Evolutionary conservation across 495 filamentous ascomycete genomes (phyloP).

Genomic region (Neurospora sublineolata): DNA sequence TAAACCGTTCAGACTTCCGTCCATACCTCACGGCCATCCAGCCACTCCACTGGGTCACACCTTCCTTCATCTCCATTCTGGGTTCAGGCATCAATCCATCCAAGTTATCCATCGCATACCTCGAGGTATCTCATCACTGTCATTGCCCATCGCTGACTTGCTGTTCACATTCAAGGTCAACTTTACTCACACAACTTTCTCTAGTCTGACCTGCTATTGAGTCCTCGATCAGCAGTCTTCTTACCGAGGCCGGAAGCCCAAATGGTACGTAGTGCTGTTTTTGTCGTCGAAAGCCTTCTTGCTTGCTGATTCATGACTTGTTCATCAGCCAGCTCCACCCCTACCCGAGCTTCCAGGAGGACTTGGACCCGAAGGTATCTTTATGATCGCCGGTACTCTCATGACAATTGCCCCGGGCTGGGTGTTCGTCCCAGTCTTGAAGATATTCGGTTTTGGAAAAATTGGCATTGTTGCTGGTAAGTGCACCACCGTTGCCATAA

Average conservation of each 20-base stretch:
- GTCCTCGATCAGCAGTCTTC: not conserved
- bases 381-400: not conserved
- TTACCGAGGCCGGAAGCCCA: not conserved
- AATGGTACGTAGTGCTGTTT: not conserved
- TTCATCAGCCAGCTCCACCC: not conserved
- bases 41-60: no score
- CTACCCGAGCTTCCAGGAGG: not conserved
- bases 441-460: not conserved
- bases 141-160: fast-evolving
- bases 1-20: not conserved
- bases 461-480: not conserved
- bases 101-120: no score
- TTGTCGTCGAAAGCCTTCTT: not conserved
- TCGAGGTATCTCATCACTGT: no score
- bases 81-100: no score
- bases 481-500: not conserved
- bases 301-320: not conserved
- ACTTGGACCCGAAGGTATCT: not conserved
- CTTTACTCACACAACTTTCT: not conserved
- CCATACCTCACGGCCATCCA: no score
- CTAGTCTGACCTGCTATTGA: not conserved
- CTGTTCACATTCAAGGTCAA: not conserved
- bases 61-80: no score
- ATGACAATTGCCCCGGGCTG: not conserved
- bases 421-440: not conserved